These are phyloP conservation scores for Pseudogymnoascus sp. DNA, from an alignment of 2,329 filamentous ascomycete species.

Conservation along the genomic window DNA sequence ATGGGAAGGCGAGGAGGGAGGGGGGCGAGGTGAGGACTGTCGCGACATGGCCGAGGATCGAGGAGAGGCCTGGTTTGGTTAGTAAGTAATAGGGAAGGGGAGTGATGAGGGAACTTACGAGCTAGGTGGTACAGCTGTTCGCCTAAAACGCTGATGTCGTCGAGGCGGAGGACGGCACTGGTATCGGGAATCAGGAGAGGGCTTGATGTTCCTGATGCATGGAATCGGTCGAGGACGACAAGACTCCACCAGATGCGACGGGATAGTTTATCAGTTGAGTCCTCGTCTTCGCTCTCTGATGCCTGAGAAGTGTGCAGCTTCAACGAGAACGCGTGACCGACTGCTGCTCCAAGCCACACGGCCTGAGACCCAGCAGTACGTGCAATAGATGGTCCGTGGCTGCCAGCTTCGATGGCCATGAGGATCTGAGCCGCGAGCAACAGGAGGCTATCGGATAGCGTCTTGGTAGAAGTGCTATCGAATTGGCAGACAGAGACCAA, in stretches of 20 bases:
- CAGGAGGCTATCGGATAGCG: constrained; percentile 37
- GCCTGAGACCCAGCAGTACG: constrained; percentile 39
- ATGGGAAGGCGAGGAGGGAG: constrained; percentile 31
- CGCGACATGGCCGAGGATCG: constrained; percentile 49
- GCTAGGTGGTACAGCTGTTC: constrained; percentile 56
- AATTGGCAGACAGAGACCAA: constrained; percentile 37
- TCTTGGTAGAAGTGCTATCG: constrained; percentile 34
- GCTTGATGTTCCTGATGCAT: constrained; percentile 58
- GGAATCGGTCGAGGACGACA: constrained; percentile 65
- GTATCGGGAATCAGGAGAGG: constrained; percentile 56
- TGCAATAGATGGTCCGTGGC: constrained; percentile 36
- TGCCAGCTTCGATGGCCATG: constrained; percentile 57
- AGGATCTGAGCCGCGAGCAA: constrained; percentile 61
- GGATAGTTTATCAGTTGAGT: constrained; percentile 54
- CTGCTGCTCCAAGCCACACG: constrained; percentile 55
- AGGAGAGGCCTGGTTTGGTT: constrained; percentile 41
- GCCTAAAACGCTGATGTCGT: constrained; percentile 53
- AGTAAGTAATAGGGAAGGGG: background rate
- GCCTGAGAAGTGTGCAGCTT: constrained; percentile 46
- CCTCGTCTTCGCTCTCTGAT: constrained; percentile 42
- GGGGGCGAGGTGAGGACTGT: constrained; percentile 38
- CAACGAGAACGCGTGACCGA: constrained; percentile 57
- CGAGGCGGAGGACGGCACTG: constrained; percentile 50
- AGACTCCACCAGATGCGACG: constrained; percentile 65
- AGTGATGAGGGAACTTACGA: constrained; percentile 41